Percentiles rank a stretch among this genome's conserved stretches.
Conservation (phyloP, 305 asterid species). For the Solanum hybrid region DNA sequence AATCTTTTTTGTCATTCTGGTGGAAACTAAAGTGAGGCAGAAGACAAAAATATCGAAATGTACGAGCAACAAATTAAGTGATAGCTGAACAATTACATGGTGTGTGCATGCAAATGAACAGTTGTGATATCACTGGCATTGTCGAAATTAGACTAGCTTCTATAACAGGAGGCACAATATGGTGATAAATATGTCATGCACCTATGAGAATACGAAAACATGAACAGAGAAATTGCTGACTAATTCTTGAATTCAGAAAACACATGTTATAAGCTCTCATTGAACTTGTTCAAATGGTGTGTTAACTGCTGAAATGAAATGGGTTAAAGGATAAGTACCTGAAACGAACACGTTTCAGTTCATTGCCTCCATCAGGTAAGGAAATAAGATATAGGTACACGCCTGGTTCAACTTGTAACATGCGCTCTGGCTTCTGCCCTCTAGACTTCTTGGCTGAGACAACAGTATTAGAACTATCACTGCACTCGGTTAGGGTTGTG, state of each 20-base stretch:
- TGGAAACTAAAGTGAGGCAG: not conserved
- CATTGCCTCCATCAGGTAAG: slow-evolving; percentile 53
- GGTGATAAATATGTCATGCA: not conserved
- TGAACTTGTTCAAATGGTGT: not conserved
- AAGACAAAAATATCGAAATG: not conserved
- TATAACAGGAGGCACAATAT: not conserved
- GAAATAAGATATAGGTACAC: slow-evolving; percentile 59
- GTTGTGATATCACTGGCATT: not conserved
- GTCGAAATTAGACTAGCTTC: not conserved
- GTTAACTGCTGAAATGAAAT: not conserved
- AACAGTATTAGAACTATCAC: slow-evolving; percentile 25
- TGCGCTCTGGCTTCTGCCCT: slow-evolving; percentile 39
- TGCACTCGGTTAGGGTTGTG: slow-evolving; percentile 26
- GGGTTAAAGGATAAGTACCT: slow-evolving; percentile 33
- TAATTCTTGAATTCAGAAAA: not conserved
- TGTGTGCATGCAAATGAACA: not conserved
- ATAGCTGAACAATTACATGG: not conserved
- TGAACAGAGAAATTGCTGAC: not conserved
- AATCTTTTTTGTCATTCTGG: not conserved
- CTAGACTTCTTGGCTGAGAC: slow-evolving; percentile 32
- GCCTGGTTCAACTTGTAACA: slow-evolving; percentile 69
- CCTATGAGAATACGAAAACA: not conserved
- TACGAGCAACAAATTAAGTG: not conserved
- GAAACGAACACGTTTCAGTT: slow-evolving; percentile 81
- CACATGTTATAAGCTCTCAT: not conserved